A percentile compares a stretch with the other conserved stretches of the same genome.
Conservation (phyloP, 2,329 filamentous ascomycete genomes). For the Samsoniella hepiali region DNA sequence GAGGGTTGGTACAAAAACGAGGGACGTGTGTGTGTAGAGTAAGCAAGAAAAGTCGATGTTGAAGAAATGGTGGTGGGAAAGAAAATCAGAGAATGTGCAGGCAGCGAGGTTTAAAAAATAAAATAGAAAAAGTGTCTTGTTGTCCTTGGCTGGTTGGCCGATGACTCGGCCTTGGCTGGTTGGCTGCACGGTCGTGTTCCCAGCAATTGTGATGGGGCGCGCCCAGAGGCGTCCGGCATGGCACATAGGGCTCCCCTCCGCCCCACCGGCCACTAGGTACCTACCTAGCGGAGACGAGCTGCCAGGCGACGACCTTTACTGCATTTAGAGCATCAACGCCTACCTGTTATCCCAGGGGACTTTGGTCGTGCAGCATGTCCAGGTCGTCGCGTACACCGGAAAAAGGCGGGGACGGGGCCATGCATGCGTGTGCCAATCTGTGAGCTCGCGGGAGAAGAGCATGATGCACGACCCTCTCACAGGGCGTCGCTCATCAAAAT, state of each 20-base stretch:
- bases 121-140: not conserved
- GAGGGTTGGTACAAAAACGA: constrained; percentile 3
- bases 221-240: not conserved
- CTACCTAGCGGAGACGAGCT: not conserved
- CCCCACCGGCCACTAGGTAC: not conserved
- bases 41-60: not conserved
- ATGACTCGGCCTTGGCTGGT: constrained; percentile 8
- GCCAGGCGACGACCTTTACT: not conserved
- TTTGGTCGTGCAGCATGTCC: not conserved
- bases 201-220: constrained; percentile 7
- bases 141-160: constrained; percentile 14
- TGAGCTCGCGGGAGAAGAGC: not conserved
- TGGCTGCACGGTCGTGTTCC: not conserved
- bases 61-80: not conserved
- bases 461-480: not conserved
- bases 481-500: not conserved
- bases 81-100: not conserved
- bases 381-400: not conserved
- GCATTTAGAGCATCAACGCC: not conserved
- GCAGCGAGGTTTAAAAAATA: not conserved
- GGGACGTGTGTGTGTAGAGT: not conserved
- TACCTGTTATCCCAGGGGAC: not conserved
- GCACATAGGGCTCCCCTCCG: not conserved
- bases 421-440: no score
- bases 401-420: not conserved